Evolutionary conservation across 495 filamentous ascomycete species (phyloP), one percentile per base, ranked within the genome.

Genomic region (Annulohypoxylon nitens): DNA sequence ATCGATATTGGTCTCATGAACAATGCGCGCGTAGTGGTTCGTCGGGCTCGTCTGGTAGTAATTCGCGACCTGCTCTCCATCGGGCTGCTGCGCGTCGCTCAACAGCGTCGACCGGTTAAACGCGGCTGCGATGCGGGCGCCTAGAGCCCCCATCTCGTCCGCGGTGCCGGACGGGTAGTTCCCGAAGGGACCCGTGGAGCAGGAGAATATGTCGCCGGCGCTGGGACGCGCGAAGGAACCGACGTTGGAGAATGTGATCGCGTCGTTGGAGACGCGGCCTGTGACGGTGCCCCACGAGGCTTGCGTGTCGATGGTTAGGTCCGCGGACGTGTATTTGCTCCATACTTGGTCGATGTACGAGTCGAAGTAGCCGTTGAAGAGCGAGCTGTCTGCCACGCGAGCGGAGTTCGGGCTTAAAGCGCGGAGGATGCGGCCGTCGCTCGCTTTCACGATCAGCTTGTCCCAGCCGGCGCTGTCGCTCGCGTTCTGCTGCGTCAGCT

Each of bases 11-110:
- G 84, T 85, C 26, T 77, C 83, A 80, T 94, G 92, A 63, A 91
- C 85, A 64, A 94, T 86, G 12, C 90, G 78, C 16, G 89, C 80
- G 74, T 93, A 94, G 78, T 93, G 91, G 70, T 95, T 95, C 25
- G 92, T 93, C 39, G 87, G 79, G 4, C 72, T 55, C 11, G 86
- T 77, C 61, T 79, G 67, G 74, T 92, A 93, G 74, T 90, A 92
- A 16, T 75, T 76, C 0, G 75, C 70, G 3, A 84, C 74, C 1
- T 55, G 45, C 58, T 85, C 83, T 12, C 82, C 81, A 51, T 85
- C 84, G 4, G 90, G 90, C 75, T 88, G 85, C 47, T 76, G 61
- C 2, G 79, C 48, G 61, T 86, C 76, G 10, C 70, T 67, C 47
- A 92, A 76, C 53, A 93, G 73, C 20, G 90, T 92, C 4, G 86